A percentile compares a stretch with the other conserved stretches of the same genome.
These are phyloP conservation scores for Quercus engelmannii DNA, from an alignment of 306 rosid genomes.

Conservation along the genomic window DNA sequence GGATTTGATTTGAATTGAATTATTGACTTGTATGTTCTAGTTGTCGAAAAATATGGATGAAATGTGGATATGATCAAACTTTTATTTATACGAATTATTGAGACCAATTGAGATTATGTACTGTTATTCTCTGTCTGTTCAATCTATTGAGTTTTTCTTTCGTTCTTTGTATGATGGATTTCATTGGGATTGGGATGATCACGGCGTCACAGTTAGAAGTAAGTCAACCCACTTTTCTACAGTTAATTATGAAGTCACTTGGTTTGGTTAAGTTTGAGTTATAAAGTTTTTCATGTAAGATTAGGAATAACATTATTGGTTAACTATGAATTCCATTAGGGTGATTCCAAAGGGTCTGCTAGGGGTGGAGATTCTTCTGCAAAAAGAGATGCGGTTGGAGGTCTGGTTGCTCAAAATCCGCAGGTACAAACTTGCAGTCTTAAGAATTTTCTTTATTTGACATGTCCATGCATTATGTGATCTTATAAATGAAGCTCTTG, in stretches of 20 bases:
- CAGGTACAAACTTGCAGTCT: slow-evolving; percentile 49
- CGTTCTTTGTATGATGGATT: slow-evolving; percentile 17
- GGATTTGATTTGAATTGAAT: neutral
- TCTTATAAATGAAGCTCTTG: neutral
- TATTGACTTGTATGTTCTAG: neutral
- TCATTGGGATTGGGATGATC: slow-evolving; percentile 32
- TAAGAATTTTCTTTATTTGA: slow-evolving; percentile 2
- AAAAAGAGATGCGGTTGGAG: slow-evolving; percentile 57
- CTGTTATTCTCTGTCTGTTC: neutral
- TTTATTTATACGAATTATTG: neutral
- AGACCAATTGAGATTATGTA: neutral
- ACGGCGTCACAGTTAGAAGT: slow-evolving; percentile 68
- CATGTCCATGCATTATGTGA: slow-evolving; percentile 6
- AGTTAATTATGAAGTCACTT: neutral
- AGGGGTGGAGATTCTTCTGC: slow-evolving; percentile 77
- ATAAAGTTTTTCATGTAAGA: neutral
- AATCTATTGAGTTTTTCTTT: slow-evolving; percentile 29
- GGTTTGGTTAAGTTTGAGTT: neutral
- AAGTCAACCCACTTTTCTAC: slow-evolving; percentile 23
- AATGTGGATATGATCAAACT: neutral
- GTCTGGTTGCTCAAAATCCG: slow-evolving; percentile 53
- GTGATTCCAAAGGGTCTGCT: slow-evolving; percentile 80
- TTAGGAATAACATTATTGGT: slow-evolving; percentile 18
- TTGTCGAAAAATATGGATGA: neutral
- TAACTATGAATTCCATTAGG: slow-evolving; percentile 48